Evolutionary conservation across 331 rosid genomes (phyloP), one percentile per base, ranked within the genome.

Genomic region (Stylosanthes scabra): DNA sequence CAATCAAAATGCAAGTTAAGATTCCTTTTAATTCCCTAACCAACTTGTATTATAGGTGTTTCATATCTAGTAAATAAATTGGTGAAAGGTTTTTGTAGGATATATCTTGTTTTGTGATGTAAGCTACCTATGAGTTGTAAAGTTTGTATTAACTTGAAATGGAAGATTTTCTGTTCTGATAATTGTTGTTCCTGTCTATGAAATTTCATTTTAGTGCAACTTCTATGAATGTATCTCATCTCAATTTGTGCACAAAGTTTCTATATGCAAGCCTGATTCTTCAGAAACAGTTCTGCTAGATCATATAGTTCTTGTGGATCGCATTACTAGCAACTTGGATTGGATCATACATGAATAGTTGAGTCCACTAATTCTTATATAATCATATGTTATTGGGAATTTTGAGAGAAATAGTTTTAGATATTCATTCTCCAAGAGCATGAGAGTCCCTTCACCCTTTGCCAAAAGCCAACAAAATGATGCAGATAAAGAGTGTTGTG

Each of bases 121-220:
- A 60, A 13, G 54, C 59, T 50, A 74, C 71, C 47, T 63, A 12
- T 74, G n/a, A 62, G 70, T 69, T 69, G 72, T 63, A 15, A 45
- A 71, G n/a, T 58, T 62, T 6, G 28, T 40, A 62, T 46, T 57
- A 44, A 27, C 49, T 74, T 62, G 68, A 45, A 55, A 61, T 14
- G 41, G 37, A 46, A 39, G 40, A 39, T 51, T 56, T 70, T 66
- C 37, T 34, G 50, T 57, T 5, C 58, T 51, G 67, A 42, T 34
- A 0, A 28, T 14, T 70, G 66, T 58, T 70, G 68, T 59, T 41
- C 61, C 39, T 59, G 68, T 44, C 55, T 31, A 2, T 27, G 73
- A 63, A 46, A 55, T 39, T 6, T 46, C 50, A 14, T 65, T 65
- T 31, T 9, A 37, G 29, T 45, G 41, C 56, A n/a, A 40, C 34